Percentiles rank a stretch among this genome's conserved stretches.
These are phyloP conservation scores for Eudorina sp. DNA, from an alignment of 139 green algal genomes.

Conservation along the genomic window DNA sequence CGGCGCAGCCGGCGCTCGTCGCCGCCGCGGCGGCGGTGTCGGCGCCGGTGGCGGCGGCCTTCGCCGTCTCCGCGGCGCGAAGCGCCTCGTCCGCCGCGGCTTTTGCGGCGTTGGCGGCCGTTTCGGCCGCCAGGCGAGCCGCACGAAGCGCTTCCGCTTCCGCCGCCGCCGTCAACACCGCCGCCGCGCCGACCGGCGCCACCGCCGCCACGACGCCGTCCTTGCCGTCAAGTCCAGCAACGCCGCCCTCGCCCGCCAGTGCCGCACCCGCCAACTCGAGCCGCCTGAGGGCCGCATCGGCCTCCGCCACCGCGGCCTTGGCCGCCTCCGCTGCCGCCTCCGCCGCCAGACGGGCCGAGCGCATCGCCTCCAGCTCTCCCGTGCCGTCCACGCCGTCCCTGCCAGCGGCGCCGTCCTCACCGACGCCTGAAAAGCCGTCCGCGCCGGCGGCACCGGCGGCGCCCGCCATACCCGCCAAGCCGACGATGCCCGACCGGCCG, in stretches of 20 bases:
- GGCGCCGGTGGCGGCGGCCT: background rate
- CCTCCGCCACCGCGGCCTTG: background rate
- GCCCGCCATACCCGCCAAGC: too few relatives aligned
- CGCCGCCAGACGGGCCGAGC: background rate
- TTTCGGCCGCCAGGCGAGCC: background rate
- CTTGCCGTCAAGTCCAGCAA: background rate
- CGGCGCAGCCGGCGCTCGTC: background rate
- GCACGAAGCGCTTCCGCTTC: background rate
- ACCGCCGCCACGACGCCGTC: background rate
- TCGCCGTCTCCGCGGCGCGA: background rate
- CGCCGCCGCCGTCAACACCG: background rate
- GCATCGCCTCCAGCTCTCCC: slow-evolving; percentile 8
- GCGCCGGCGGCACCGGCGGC: too few relatives aligned
- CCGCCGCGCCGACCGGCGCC: background rate
- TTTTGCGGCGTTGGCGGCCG: background rate
- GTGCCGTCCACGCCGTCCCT: background rate
- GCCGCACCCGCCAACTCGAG: background rate
- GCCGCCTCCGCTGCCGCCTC: background rate
- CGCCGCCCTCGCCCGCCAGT: background rate
- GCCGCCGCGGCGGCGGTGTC: background rate
- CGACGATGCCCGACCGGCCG: too few relatives aligned
- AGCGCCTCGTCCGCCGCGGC: background rate
- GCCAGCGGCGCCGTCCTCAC: background rate
- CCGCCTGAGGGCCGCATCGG: background rate
- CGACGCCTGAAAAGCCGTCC: background rate